Conservation (phyloP, 176 grass and related monocot species). For the Oryza longistaminata region DNA sequence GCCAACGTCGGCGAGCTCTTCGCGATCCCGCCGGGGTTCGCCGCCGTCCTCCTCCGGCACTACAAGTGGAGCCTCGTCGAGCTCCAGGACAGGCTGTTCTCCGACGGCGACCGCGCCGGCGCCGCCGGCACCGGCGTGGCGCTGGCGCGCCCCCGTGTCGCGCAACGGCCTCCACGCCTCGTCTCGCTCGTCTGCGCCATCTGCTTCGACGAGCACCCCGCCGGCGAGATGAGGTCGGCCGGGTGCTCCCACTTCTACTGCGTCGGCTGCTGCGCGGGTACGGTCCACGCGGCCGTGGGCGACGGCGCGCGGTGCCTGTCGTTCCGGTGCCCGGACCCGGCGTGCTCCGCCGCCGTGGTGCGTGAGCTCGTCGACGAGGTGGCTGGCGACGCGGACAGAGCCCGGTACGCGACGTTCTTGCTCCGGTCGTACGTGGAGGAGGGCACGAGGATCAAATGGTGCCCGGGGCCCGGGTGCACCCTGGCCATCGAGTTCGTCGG, state of each 20-base stretch:
- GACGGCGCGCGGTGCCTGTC: conserved; percentile 50
- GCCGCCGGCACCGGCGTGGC: conserved; percentile 28
- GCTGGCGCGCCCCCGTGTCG: background rate
- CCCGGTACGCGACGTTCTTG: conserved; percentile 28
- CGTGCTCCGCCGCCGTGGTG: conserved; percentile 24
- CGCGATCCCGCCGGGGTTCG: background rate
- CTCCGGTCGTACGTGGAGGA: conserved; percentile 56
- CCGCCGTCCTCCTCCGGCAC: conserved; percentile 28
- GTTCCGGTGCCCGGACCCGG: conserved; percentile 48
- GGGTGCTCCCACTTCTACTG: conserved; percentile 45
- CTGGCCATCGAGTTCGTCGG: conserved; percentile 9
- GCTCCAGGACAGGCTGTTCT: conserved; percentile 36
- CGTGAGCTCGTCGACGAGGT: conserved; percentile 33
- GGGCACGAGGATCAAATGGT: conserved; percentile 46
- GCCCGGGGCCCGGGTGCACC: conserved; percentile 39
- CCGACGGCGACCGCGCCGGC: conserved; percentile 3
- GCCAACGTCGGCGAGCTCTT: background rate
- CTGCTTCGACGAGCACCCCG: background rate
- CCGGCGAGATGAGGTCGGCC: conserved; percentile 22
- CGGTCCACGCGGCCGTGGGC: conserved; percentile 20
- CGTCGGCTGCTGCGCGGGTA: conserved; percentile 47
- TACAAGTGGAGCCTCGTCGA: conserved; percentile 24
- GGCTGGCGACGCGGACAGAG: background rate
- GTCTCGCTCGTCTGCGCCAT: conserved; percentile 35
- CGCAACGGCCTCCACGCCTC: background rate